phyloP scores from a whole-genome alignment of 176 grass and related monocot species.

The Chrysopogon serrulatus region DNA sequence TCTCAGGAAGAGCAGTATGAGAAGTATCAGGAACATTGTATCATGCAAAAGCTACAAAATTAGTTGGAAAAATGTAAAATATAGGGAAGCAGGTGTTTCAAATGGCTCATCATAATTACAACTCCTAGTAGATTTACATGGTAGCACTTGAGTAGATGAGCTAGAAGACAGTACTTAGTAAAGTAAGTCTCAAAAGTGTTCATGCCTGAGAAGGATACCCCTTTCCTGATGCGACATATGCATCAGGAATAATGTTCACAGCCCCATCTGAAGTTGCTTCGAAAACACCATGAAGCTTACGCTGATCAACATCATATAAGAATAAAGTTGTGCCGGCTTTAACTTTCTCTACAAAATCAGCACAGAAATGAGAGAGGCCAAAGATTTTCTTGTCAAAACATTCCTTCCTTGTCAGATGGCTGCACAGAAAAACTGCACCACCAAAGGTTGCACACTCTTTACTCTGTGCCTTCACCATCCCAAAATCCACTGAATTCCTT shows the following conservation, averaged over 20 bases:
- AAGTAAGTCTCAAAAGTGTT: neutral
- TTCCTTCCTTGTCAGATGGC: conserved; percentile 30
- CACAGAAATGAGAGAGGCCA: conserved; percentile 30
- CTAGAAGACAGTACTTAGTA: neutral
- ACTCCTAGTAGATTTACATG: neutral
- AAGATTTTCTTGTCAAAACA: conserved; percentile 50
- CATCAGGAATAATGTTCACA: conserved; percentile 54
- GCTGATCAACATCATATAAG: conserved; percentile 40
- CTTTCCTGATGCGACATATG: conserved; percentile 30
- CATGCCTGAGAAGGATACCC: conserved; percentile 46
- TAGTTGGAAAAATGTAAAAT: neutral
- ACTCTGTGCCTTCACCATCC: conserved; percentile 19
- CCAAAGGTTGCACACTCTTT: conserved; percentile 5
- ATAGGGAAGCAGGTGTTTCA: neutral
- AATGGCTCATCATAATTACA: neutral
- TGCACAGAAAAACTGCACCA: conserved; percentile 56
- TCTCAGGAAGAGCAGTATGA: neutral
- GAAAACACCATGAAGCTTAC: conserved; percentile 53
- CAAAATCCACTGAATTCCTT: conserved; percentile 28
- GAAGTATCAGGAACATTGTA: neutral
- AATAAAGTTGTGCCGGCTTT: conserved; percentile 52
- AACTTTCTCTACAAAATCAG: conserved; percentile 38
- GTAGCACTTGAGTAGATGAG: neutral
- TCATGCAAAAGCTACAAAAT: neutral
- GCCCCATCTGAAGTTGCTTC: conserved; percentile 64